phyloP scores from a whole-genome alignment of 768 basidiomycete species.

The Candolleomyces eurysporus region DNA sequence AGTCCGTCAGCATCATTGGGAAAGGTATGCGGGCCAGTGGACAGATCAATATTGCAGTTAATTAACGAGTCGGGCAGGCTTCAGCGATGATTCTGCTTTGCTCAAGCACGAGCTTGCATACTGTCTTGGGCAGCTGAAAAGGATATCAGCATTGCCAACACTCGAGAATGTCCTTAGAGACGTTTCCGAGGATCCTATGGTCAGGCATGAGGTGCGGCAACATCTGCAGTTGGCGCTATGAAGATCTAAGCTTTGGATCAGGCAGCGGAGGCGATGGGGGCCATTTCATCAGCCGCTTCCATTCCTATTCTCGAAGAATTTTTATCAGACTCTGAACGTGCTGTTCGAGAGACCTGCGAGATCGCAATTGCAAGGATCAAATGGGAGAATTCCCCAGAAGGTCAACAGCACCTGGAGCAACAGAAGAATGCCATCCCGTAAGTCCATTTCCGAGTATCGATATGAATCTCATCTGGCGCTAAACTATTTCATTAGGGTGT shows the following conservation, averaged over 20 bases:
- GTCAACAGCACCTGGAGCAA: conserved; percentile 41
- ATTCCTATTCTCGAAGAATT: conserved; percentile 71
- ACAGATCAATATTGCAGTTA: conserved; percentile 7
- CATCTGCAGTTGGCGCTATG: conserved; percentile 3
- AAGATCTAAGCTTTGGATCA: conserved; percentile 27
- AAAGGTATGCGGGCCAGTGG: conserved; percentile 50
- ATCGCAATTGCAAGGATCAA: conserved; percentile 94
- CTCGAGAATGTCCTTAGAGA: conserved; percentile 77
- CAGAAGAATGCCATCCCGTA: conserved; percentile 34
- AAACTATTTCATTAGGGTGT: conserved; percentile 43
- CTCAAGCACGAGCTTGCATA: conserved; percentile 98
- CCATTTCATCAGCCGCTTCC: conserved; percentile 71
- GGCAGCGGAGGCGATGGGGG: conserved; percentile 99
- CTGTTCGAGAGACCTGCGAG: conserved; percentile 94
- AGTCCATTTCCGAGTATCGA: conserved; percentile 14
- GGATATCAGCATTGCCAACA: conserved; percentile 66
- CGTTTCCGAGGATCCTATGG: conserved; percentile 84
- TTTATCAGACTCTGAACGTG: conserved; percentile 65
- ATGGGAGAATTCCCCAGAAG: conserved; percentile 84
- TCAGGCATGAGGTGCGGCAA: conserved; percentile 82
- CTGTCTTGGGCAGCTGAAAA: conserved; percentile 90
- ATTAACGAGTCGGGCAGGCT: conserved; percentile 46
- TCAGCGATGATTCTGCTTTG: conserved; percentile 82
- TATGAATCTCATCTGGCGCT: background rate
- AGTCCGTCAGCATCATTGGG: conserved; percentile 82